Base-by-base conservation (phyloP, 257 asterid genomes). In the Thymus mandschuricus region DNA sequence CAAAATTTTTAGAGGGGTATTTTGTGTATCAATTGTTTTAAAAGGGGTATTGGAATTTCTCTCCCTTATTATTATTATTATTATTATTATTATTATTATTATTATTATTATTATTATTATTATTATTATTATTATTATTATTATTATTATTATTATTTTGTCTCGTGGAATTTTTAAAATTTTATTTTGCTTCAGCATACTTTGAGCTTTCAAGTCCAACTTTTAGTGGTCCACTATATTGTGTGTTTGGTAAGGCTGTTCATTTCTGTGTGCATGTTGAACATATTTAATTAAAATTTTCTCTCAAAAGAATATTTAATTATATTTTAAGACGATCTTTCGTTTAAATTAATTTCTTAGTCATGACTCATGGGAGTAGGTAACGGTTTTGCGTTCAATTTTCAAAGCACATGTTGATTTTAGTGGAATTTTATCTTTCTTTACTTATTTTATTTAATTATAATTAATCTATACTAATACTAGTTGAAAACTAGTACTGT, bases 291-390 rank as follows among this genome's bases (percentile, higher is more conserved):
- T 35, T 60, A 3, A 41, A 3, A 21, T 21, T 21, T 21, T 21
- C 21, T 21, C 21, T 21, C 21, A 21, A 21, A 21, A 21, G 21
- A 21, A 11, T 11, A 58, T n/a, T 10, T 33, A 34, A 60, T 35
- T 60, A 3, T 21, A 3, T 4, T 60, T 15, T 61, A 38, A n/a
- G n/a, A 15, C 38, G 15, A 12, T 12, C 1, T 13, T 21, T 15
- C 8, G 13, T 8, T 41, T 41, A 28, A 35, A 30, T 3, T 10
- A 9, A 29, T 7, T 56, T 10, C 38, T 56, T 55, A 21, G 21
- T 43, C 35, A 43, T 27, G 52, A 35, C 40, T 35, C 40, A 35
- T 35, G 40, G 11, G 68, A 28, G 68, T 62, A 62, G 68, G 68
- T 62, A 43, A 15, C 11, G 12, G 28, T n/a, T 12, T 38, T 62